Conservation (phyloP, 805 yeast species). For the Ogataea pini region DNA sequence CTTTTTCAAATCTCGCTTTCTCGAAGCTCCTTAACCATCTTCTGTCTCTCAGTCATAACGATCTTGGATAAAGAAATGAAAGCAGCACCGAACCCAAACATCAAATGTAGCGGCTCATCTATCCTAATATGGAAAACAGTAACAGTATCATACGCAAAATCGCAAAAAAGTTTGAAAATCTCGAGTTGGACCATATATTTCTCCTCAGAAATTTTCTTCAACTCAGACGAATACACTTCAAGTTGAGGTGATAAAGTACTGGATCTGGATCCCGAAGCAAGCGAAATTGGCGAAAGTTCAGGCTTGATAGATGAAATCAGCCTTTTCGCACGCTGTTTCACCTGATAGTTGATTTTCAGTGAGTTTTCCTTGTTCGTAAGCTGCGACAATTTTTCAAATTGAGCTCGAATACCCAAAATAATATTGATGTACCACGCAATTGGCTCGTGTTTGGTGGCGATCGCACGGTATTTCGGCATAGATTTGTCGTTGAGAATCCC, state of each 20-base stretch:
- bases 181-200: conserved; percentile 42
- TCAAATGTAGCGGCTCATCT: conserved; percentile 30
- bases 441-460: conserved; percentile 59
- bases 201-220: conserved; percentile 37
- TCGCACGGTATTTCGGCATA: conserved; percentile 30
- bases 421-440: conserved; percentile 72
- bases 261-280: conserved; percentile 11
- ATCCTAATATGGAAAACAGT: conserved; percentile 44
- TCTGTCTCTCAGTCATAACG: conserved; percentile 29
- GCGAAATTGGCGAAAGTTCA: conserved; percentile 21
- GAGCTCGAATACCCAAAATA: conserved; percentile 54
- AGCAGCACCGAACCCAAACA: conserved; percentile 37
- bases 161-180: conserved; percentile 44
- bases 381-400: conserved; percentile 44
- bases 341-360: conserved; percentile 58
- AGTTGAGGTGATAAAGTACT: conserved; percentile 10
- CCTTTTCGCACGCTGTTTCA: conserved; percentile 51
- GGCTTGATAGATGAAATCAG: conserved; percentile 23
- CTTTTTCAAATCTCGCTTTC: too few relatives aligned
- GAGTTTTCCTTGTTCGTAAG: conserved; percentile 52
- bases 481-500: conserved; percentile 43
- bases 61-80: conserved; percentile 33
- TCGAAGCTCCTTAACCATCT: conserved; percentile 10
- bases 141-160: conserved; percentile 48
- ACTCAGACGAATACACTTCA: conserved; percentile 24